These are phyloP conservation scores for Phaeosphaeria sp. DNA, from an alignment of 2,329 filamentous ascomycete genomes.

Conservation along the genomic window DNA sequence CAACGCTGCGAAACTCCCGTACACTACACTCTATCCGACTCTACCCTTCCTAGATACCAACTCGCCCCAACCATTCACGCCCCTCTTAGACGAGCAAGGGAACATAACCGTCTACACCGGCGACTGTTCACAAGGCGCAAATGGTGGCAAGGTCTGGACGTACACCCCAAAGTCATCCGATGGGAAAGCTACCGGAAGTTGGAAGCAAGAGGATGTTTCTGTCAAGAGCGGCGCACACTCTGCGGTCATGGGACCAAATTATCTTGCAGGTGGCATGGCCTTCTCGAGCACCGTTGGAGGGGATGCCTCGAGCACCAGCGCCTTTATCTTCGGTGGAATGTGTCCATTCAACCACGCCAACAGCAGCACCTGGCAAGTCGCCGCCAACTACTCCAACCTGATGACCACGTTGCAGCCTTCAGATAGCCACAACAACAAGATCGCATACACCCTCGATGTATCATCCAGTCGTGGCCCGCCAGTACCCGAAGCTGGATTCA, in stretches of 20 bases:
- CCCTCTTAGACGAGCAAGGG: slow-evolving; percentile 71
- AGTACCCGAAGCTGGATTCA: slow-evolving; percentile 85
- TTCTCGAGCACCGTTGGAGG: slow-evolving; percentile 70
- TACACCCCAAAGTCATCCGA: slow-evolving; percentile 60
- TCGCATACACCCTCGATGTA: slow-evolving; percentile 55
- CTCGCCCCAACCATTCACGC: slow-evolving; percentile 66
- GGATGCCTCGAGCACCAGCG: slow-evolving; percentile 59
- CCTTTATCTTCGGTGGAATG: slow-evolving; percentile 91
- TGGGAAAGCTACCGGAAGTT: slow-evolving; percentile 59
- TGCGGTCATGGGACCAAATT: slow-evolving; percentile 58
- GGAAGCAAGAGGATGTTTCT: slow-evolving; percentile 56
- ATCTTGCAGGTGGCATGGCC: slow-evolving; percentile 65
- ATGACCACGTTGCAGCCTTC: slow-evolving; percentile 72
- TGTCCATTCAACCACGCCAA: slow-evolving; percentile 62
- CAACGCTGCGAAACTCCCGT: slow-evolving; percentile 51
- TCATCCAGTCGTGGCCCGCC: slow-evolving; percentile 67
- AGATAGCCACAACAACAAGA: slow-evolving; percentile 44
- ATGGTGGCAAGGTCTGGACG: slow-evolving; percentile 69
- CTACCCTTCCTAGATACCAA: slow-evolving; percentile 68
- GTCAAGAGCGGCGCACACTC: slow-evolving; percentile 43
- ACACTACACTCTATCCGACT: slow-evolving; percentile 59
- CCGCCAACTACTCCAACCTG: slow-evolving; percentile 78
- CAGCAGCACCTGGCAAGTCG: slow-evolving; percentile 66
- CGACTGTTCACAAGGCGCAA: slow-evolving; percentile 65
- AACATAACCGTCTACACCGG: slow-evolving; percentile 77